A percentile compares a stretch with the other conserved stretches of the same genome.
These are phyloP conservation scores for Plasmodium coatneyi DNA, from an alignment of 169 alveolate genomes.

Conservation along the genomic window DNA sequence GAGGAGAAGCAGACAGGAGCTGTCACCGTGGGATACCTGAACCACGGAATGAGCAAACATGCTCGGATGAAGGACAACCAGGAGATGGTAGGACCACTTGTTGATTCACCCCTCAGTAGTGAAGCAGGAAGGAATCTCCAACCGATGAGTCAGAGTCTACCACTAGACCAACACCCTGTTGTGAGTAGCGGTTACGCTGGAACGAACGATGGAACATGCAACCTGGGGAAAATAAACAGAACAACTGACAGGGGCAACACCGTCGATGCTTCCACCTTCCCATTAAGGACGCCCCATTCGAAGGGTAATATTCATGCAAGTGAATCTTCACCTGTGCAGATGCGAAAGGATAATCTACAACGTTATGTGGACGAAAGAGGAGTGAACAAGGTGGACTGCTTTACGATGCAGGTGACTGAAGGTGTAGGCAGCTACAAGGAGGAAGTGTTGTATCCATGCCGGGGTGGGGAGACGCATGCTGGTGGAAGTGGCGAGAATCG, in stretches of 20 bases:
- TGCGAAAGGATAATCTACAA: background rate
- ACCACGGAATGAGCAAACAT: background rate
- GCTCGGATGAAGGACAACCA: background rate
- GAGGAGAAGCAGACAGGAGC: background rate
- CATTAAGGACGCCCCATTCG: background rate
- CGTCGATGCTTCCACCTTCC: background rate
- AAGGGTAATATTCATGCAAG: background rate
- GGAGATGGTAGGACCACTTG: background rate
- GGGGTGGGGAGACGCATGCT: background rate
- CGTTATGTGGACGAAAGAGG: background rate
- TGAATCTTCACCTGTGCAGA: background rate
- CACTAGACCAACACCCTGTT: background rate
- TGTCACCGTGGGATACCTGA: background rate
- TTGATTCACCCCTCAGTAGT: background rate
- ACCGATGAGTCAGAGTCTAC: background rate
- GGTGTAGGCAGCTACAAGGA: background rate
- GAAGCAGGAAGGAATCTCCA: background rate
- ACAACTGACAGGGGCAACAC: background rate
- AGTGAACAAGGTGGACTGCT: background rate
- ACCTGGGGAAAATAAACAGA: background rate
- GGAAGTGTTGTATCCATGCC: background rate
- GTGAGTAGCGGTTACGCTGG: background rate
- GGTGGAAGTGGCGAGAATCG: background rate
- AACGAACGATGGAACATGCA: background rate
- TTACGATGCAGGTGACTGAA: background rate